Evolutionary conservation across 148 eudicot genomes (phyloP).

Genomic region (Fallopia convolvulus): DNA sequence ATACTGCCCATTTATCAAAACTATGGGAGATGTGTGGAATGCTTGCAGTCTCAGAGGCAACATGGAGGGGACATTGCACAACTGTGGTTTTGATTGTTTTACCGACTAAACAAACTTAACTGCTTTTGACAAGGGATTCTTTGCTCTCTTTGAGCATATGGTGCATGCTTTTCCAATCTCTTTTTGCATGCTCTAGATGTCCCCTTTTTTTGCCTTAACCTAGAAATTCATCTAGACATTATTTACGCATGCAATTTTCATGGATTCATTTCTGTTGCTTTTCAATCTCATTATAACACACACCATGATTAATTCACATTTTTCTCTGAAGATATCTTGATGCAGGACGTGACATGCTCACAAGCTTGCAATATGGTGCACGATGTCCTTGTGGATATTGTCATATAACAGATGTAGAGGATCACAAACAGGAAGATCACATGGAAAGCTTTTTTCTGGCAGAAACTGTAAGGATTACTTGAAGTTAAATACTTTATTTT

Average conservation of each 20-base stretch:
- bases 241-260: neutral
- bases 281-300: neutral
- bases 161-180: neutral
- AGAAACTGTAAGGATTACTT: conserved; percentile 69
- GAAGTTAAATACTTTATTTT: neutral
- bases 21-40: neutral
- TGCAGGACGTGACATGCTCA: conserved; percentile 83
- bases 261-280: neutral
- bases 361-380: conserved; percentile 93
- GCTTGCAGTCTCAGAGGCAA: neutral
- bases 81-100: neutral
- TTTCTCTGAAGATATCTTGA: conserved; percentile 68
- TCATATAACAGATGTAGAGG: conserved; percentile 92
- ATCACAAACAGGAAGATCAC: conserved; percentile 92
- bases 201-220: neutral
- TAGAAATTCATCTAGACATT: neutral
- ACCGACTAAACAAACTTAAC: neutral
- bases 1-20: neutral
- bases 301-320: conserved; percentile 2
- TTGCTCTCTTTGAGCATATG: neutral
- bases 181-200: neutral
- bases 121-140: neutral
- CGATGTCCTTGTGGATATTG: conserved; percentile 97
- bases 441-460: conserved; percentile 99
- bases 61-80: neutral